Evolutionary conservation across 306 rosid genomes (phyloP).

Genomic region (Dryas octopetala): DNA sequence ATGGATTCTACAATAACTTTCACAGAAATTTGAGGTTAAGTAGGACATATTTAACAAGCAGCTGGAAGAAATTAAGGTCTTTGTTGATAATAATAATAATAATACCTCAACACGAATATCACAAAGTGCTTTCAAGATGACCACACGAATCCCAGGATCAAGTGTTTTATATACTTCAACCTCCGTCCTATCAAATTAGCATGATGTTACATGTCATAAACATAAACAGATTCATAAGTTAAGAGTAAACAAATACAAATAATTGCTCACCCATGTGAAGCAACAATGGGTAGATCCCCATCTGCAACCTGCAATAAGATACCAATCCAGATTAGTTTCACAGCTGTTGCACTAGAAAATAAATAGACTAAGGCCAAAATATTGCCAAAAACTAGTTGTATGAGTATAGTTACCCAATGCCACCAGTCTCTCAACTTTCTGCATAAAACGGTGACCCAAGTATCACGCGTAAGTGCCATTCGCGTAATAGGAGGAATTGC

Average conservation of each 20-base stretch:
- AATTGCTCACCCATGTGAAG: slow-evolving; percentile 86
- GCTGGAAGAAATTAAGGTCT: neutral
- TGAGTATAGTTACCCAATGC: slow-evolving; percentile 81
- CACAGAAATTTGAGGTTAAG: neutral
- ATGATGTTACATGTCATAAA: slow-evolving; percentile 36
- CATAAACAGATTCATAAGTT: slow-evolving; percentile 23
- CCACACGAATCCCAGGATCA: slow-evolving; percentile 87
- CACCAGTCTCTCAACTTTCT: slow-evolving; percentile 99
- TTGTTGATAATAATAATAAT: neutral
- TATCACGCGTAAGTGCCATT: slow-evolving; percentile 95
- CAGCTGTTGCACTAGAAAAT: slow-evolving; percentile 18
- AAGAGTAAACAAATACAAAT: slow-evolving; percentile 21
- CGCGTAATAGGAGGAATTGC: slow-evolving; percentile 97
- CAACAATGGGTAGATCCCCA: slow-evolving; percentile 94
- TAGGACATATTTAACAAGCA: neutral
- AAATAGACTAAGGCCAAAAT: slow-evolving; percentile 4
- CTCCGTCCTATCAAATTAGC: slow-evolving; percentile 64
- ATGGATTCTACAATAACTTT: neutral
- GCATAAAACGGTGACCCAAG: slow-evolving; percentile 96
- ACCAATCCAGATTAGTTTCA: slow-evolving; percentile 32
- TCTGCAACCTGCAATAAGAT: slow-evolving; percentile 77
- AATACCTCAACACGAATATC: slow-evolving; percentile 99
- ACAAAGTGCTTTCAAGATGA: slow-evolving; percentile 96
- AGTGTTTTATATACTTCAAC: slow-evolving; percentile 78
- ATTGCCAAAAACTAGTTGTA: slow-evolving; percentile 28